Conservation (phyloP, 371 early-diverging fungal species). For the Mucor racemosus region DNA sequence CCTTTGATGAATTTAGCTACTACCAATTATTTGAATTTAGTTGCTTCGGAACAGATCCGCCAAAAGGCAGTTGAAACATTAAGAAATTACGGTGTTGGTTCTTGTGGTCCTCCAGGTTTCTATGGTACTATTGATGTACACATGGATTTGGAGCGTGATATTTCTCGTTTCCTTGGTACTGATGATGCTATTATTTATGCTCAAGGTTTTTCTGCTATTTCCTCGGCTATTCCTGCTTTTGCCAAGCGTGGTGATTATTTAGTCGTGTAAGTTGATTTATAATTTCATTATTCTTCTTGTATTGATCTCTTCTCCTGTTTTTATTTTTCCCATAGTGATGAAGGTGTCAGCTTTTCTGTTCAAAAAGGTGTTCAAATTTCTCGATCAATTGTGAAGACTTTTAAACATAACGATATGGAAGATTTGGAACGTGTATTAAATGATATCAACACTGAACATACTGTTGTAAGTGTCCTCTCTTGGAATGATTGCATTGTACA, state of each 20-base stretch:
- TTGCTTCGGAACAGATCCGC: conserved; percentile 77
- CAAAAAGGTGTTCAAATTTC: conserved; percentile 94
- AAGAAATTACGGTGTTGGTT: conserved; percentile 98
- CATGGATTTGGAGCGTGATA: conserved; percentile 91
- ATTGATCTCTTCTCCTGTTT: neutral
- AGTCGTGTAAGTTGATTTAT: conserved; percentile 47
- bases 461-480: conserved; percentile 14
- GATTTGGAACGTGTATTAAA: conserved; percentile 90
- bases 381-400: conserved; percentile 86
- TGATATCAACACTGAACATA: conserved; percentile 71
- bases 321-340: conserved; percentile 71
- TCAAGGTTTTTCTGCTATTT: conserved; percentile 95
- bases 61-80: conserved; percentile 91
- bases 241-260: conserved; percentile 97
- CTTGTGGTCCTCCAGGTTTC: conserved; percentile 99
- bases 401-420: conserved; percentile 94
- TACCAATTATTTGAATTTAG: conserved; percentile 87
- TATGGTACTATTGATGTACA: conserved; percentile 99
- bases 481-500: neutral
- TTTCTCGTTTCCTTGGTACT: conserved; percentile 90
- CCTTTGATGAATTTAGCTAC: conserved; percentile 84
- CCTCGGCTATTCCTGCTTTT: conserved; percentile 97
- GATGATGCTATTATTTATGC: conserved; percentile 97
- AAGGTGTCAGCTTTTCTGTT: conserved; percentile 86
- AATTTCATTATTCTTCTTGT: neutral